phyloP scores from a whole-genome alignment of 2,329 filamentous ascomycete genomes.

The Sporothrix phasma region DNA sequence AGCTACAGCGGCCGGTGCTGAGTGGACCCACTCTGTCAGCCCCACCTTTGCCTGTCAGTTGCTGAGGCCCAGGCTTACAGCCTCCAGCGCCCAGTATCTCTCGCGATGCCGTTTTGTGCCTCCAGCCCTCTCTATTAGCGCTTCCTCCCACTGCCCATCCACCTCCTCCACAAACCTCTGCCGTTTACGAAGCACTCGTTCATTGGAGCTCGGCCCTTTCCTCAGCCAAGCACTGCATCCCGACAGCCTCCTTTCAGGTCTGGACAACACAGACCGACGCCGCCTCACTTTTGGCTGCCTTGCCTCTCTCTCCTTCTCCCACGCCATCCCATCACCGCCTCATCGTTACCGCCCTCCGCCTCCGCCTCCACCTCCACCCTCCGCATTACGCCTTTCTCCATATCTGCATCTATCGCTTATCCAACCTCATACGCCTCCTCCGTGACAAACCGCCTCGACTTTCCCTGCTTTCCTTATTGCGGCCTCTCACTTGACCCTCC shows the following conservation, averaged over 20 bases:
- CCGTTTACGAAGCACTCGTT: too few relatives aligned
- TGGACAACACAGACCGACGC: background rate
- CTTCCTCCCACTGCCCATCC: background rate
- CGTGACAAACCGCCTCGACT: background rate
- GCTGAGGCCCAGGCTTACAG: background rate
- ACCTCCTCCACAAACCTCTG: background rate
- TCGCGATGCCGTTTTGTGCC: background rate
- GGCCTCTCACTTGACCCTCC: too few relatives aligned
- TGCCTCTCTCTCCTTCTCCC: background rate
- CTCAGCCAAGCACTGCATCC: background rate
- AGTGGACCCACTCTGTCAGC: conserved; percentile 3
- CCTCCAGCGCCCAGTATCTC: background rate
- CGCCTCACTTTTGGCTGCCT: background rate
- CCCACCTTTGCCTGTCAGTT: background rate
- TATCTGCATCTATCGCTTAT: background rate
- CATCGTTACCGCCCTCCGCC: background rate
- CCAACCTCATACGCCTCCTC: background rate
- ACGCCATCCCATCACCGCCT: background rate
- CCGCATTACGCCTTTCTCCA: background rate
- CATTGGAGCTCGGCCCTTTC: background rate
- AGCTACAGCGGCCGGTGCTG: background rate
- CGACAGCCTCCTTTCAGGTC: background rate
- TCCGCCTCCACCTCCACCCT: too few relatives aligned
- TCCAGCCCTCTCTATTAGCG: conserved; percentile 4
- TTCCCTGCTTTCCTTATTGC: too few relatives aligned